Conservation (phyloP, 2,329 filamentous ascomycete species). For the Ophiostoma tasmaniense region DNA sequence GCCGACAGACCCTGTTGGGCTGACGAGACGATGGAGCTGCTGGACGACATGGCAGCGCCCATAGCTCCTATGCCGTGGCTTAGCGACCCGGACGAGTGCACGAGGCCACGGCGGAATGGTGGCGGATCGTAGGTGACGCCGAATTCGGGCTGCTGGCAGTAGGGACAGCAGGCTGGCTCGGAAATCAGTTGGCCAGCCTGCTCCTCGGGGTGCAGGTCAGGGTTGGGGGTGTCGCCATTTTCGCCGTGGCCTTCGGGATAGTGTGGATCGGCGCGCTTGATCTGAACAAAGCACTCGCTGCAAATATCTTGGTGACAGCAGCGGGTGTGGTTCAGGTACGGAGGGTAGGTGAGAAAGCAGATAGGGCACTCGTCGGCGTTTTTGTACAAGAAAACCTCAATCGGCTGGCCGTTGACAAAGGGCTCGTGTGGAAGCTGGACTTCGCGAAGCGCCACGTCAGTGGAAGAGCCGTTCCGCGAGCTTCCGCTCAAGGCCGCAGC, state of each 20-base stretch:
- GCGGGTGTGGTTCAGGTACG: slow-evolving; percentile 84
- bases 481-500: slow-evolving; percentile 67
- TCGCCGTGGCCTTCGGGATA: slow-evolving; percentile 68
- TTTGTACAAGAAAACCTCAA: slow-evolving; percentile 92
- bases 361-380: slow-evolving; percentile 86
- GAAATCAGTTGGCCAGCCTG: slow-evolving; percentile 65
- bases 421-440: slow-evolving; percentile 72
- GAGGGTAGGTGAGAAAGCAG: slow-evolving; percentile 92
- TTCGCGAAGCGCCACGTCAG: slow-evolving; percentile 68
- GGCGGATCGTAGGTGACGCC: slow-evolving; percentile 92
- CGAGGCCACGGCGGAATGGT: slow-evolving; percentile 75
- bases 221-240: slow-evolving; percentile 24
- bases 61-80: slow-evolving; percentile 38
- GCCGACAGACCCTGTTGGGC: slow-evolving; percentile 35
- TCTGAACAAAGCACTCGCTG: slow-evolving; percentile 98
- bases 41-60: slow-evolving; percentile 74
- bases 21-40: slow-evolving; percentile 58
- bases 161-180: slow-evolving; percentile 85
- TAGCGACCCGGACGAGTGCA: slow-evolving; percentile 44
- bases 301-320: slow-evolving; percentile 96
- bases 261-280: slow-evolving; percentile 88
- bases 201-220: slow-evolving; percentile 37
- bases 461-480: slow-evolving; percentile 49
- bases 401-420: slow-evolving; percentile 85
- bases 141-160: slow-evolving; percentile 90